These are phyloP conservation scores for Colletotrichum lindemuthianum DNA, from an alignment of 2,329 filamentous ascomycete genomes.

Conservation along the genomic window DNA sequence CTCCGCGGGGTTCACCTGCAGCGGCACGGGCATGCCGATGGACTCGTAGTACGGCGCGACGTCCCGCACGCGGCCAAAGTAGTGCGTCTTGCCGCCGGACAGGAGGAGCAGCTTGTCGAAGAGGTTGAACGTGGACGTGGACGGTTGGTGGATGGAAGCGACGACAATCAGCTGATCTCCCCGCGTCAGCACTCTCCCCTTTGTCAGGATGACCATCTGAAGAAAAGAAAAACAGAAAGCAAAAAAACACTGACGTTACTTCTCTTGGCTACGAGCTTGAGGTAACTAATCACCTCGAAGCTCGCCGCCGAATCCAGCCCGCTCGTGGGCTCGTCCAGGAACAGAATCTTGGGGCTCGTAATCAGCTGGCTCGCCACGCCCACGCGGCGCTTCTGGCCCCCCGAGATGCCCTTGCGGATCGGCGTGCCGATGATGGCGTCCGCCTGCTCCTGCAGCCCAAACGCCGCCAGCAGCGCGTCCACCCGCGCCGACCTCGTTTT, in stretches of 20 bases:
- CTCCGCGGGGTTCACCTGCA: conserved; percentile 82
- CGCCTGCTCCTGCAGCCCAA: conserved; percentile 77
- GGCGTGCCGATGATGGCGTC: conserved; percentile 83
- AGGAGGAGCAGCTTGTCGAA: conserved; percentile 84
- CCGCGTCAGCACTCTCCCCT: too few species aligned
- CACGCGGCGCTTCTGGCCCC: conserved; percentile 84
- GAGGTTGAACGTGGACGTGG: conserved; percentile 79
- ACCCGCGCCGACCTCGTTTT: conserved; percentile 59
- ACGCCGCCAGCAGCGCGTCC: conserved; percentile 73
- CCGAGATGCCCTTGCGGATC: conserved; percentile 83
- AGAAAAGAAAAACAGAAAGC: not conserved
- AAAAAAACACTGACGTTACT: conserved; percentile 65
- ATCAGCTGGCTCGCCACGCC: conserved; percentile 85
- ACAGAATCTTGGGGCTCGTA: conserved; percentile 82
- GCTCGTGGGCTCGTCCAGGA: conserved; percentile 86
- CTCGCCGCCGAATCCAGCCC: conserved; percentile 83
- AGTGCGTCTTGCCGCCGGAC: conserved; percentile 75
- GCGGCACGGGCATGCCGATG: conserved; percentile 70
- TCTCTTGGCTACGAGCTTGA: conserved; percentile 71
- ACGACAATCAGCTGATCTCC: conserved; percentile 74
- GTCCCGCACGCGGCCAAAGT: conserved; percentile 71
- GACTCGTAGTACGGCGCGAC: conserved; percentile 72
- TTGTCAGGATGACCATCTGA: too few species aligned
- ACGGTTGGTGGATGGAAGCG: conserved; percentile 87
- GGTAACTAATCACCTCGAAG: conserved; percentile 79